Evolutionary conservation across 2,329 filamentous ascomycete genomes (phyloP).

Genomic region (Sclerotinia trifoliorum): DNA sequence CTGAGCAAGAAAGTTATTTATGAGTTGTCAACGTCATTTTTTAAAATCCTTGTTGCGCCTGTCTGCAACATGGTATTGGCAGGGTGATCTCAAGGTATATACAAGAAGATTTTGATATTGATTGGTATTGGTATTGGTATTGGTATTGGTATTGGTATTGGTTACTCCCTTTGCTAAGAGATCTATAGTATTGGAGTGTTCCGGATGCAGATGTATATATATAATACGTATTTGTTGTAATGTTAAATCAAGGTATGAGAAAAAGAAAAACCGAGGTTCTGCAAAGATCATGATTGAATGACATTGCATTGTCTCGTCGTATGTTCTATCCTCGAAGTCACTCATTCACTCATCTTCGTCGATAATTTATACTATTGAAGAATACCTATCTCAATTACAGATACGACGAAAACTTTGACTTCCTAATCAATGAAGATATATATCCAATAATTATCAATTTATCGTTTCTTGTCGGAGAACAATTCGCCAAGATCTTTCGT

Average conservation of each 20-base stretch:
- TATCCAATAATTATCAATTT: neutral
- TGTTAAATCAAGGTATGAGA: neutral
- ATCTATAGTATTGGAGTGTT: neutral
- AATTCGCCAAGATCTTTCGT: slow-evolving; percentile 2
- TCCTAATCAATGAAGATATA: neutral
- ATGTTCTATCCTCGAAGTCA: neutral
- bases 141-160: too few species aligned
- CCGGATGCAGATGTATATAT: slow-evolving; percentile 2
- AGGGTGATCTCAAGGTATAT: neutral
- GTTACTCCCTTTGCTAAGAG: neutral
- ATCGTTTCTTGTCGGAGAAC: neutral
- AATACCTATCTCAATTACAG: neutral
- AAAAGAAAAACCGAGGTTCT: neutral
- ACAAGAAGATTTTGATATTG: too few species aligned
- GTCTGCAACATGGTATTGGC: neutral
- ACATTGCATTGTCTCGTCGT: slow-evolving; percentile 7
- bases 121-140: neutral
- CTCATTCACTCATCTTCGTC: neutral
- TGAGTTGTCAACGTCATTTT: slow-evolving; percentile 8
- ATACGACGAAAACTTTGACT: neutral
- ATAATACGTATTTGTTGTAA: too few species aligned
- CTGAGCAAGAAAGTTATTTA: slow-evolving; percentile 11
- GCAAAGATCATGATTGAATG: neutral
- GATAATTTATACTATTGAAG: neutral
- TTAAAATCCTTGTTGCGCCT: neutral